Evolutionary conservation across 495 filamentous ascomycete genomes (phyloP), one percentile per base, ranked within the genome.

Genomic region (Cladorrhinum samala): DNA sequence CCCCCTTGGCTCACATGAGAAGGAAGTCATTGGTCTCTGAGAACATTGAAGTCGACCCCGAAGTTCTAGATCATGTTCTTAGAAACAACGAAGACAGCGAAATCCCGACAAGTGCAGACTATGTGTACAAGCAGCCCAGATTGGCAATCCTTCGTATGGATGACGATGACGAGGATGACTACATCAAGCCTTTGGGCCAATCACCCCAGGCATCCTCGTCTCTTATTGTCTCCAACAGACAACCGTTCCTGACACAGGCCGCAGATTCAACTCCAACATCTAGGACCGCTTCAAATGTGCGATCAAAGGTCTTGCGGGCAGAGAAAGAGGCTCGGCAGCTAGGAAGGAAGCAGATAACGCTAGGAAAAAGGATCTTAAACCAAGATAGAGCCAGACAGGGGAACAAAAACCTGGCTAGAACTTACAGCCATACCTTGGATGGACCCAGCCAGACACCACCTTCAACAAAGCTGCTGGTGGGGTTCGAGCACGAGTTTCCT

Each of bases 61-160:
- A 36, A 4, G 30, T 59, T 18, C 42, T 68, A 13, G 37, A 38
- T 2, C 9, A 1, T 1, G 58, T 77, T 18, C 36, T 76, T 3
- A 48, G 49, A 7, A 49, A 16, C 18, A 33, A 50, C n/a, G 23
- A 50, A 23, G 51, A 50, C 19, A 40, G 54, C 6, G 52, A 70
- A 9, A 55, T 77, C 13, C 57, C 57, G 17, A 69, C 59, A 20
- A 77, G 72, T 40, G 63, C 49, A 7, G 66, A 74, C 23, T 75
- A 65, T 43, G 63, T 78, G 4, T 75, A 74, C 74, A 84, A 83
- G 54, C 66, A 67, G 2, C 71, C 71, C 3, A 77, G 78, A 0
- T 59, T 85, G 9, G 68, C 70, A 19, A 70, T 86, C 38, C 63
- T 86, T 6, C 72, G 73, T 18, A 63, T 20, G 0, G 71, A 77